phyloP scores from a whole-genome alignment of 768 basidiomycete species.

The Boletus pseudo-olivaceus region DNA sequence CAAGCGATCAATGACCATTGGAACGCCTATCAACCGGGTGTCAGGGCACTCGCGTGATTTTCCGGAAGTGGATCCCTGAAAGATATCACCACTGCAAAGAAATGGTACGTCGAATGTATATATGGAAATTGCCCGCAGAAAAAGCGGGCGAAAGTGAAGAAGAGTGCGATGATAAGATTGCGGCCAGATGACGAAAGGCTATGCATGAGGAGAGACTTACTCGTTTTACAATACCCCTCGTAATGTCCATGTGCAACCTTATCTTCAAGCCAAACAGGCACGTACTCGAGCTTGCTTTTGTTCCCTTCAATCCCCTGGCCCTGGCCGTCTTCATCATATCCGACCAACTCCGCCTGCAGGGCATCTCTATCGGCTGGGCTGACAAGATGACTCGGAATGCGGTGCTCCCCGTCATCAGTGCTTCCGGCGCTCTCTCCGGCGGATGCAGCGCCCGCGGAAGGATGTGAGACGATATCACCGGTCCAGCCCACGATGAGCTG shows the following conservation, averaged over 20 bases:
- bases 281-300: slow-evolving; percentile 61
- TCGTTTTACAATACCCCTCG: slow-evolving; percentile 97
- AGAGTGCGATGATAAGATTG: slow-evolving; percentile 10
- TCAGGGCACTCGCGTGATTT: too few species aligned
- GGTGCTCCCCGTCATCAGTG: slow-evolving; percentile 27
- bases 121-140: slow-evolving; percentile 10
- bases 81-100: background rate
- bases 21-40: background rate
- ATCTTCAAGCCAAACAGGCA: slow-evolving; percentile 90
- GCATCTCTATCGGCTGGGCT: slow-evolving; percentile 59
- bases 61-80: slow-evolving; percentile 1
- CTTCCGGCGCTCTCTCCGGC: slow-evolving; percentile 22
- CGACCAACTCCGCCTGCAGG: slow-evolving; percentile 60
- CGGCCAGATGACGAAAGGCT: background rate
- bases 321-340: slow-evolving; percentile 42
- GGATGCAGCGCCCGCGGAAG: slow-evolving; percentile 30
- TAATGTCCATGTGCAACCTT: slow-evolving; percentile 91
- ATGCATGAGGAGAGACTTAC: slow-evolving; percentile 44
- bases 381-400: slow-evolving; percentile 49
- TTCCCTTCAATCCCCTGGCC: slow-evolving; percentile 47
- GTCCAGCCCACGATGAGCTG: slow-evolving; percentile 94
- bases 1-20: background rate
- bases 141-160: background rate
- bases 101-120: slow-evolving; percentile 4
- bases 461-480: slow-evolving; percentile 68